phyloP scores from a whole-genome alignment of 2,329 filamentous ascomycete genomes.

The Calonectria crousiana region DNA sequence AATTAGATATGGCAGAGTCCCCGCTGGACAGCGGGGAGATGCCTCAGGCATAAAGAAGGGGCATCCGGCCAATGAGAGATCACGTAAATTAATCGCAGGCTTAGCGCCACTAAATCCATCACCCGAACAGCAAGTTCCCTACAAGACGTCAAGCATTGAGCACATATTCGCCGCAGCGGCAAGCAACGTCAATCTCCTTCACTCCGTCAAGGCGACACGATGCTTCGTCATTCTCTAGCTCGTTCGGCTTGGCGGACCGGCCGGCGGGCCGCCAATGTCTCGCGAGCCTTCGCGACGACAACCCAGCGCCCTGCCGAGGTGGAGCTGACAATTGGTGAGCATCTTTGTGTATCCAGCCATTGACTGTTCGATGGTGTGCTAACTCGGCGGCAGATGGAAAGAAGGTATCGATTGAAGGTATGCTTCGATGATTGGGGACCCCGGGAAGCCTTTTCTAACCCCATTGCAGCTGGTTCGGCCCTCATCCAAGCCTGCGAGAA shows the following conservation, averaged over 20 bases:
- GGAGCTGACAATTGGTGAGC: slow-evolving; percentile 90
- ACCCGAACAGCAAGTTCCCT: slow-evolving; percentile 54
- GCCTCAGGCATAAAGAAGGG: slow-evolving; percentile 54
- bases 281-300: slow-evolving; percentile 86
- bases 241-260: slow-evolving; percentile 76
- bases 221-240: slow-evolving; percentile 77
- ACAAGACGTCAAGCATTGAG: slow-evolving; percentile 56
- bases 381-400: slow-evolving; percentile 80
- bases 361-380: slow-evolving; percentile 45
- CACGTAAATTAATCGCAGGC: slow-evolving; percentile 59
- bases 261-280: slow-evolving; percentile 69
- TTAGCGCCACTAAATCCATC: slow-evolving; percentile 55
- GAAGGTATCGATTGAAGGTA: slow-evolving; percentile 98
- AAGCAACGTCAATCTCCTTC: slow-evolving; percentile 54
- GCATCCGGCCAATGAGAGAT: slow-evolving; percentile 54
- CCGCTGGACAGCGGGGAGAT: slow-evolving; percentile 19
- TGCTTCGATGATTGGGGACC: slow-evolving; percentile 37
- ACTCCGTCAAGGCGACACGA: slow-evolving; percentile 71
- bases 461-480: slow-evolving; percentile 84
- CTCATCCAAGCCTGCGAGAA: slow-evolving; percentile 99
- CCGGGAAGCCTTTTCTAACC: slow-evolving; percentile 50
- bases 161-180: slow-evolving; percentile 51
- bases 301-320: slow-evolving; percentile 87
- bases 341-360: slow-evolving; percentile 45
- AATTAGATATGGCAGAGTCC: slow-evolving; percentile 35